These are phyloP conservation scores for Recurvomyces mirabilis DNA, from an alignment of 495 filamentous ascomycete genomes.

Conservation along the genomic window DNA sequence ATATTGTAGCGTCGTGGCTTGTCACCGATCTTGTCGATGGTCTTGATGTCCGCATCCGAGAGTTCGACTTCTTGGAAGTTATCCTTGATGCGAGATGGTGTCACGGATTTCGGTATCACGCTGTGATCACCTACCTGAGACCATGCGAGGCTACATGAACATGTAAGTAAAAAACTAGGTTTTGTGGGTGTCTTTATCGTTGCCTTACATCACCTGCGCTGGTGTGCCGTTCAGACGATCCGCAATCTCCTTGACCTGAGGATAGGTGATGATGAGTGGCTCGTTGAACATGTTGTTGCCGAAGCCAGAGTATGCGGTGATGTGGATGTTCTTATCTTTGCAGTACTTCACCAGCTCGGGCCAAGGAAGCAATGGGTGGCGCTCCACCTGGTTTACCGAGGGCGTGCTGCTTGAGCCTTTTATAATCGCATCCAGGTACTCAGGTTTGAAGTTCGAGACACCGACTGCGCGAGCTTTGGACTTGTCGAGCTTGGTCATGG, in stretches of 20 bases:
- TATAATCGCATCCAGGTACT: slow-evolving; percentile 15
- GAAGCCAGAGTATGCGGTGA: slow-evolving; percentile 49
- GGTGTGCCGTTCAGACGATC: slow-evolving; percentile 13
- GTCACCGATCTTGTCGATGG: background rate
- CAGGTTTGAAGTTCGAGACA: slow-evolving; percentile 23
- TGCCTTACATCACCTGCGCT: slow-evolving; percentile 17
- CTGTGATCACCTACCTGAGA: background rate
- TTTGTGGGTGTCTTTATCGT: background rate
- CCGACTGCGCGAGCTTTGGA: slow-evolving; percentile 19
- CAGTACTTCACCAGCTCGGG: slow-evolving; percentile 22
- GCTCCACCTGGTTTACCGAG: slow-evolving; percentile 49
- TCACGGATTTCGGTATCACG: background rate
- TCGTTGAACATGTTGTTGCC: slow-evolving; percentile 30
- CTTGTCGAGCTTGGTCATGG: slow-evolving; percentile 33
- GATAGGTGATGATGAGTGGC: slow-evolving; percentile 28
- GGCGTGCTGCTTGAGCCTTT: slow-evolving; percentile 27
- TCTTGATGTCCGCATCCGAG: background rate
- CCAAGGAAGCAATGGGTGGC: slow-evolving; percentile 48
- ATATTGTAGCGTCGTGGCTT: background rate
- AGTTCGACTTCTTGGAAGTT: slow-evolving; percentile 1
- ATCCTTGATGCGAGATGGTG: background rate
- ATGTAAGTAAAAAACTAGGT: no score
- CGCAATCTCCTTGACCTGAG: slow-evolving; percentile 16
- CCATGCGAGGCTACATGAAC: background rate
- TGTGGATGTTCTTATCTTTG: slow-evolving; percentile 36